Evolutionary conservation across 305 asterid genomes (phyloP), one percentile per base, ranked within the genome.

Genomic region (Salvia sclarea): DNA sequence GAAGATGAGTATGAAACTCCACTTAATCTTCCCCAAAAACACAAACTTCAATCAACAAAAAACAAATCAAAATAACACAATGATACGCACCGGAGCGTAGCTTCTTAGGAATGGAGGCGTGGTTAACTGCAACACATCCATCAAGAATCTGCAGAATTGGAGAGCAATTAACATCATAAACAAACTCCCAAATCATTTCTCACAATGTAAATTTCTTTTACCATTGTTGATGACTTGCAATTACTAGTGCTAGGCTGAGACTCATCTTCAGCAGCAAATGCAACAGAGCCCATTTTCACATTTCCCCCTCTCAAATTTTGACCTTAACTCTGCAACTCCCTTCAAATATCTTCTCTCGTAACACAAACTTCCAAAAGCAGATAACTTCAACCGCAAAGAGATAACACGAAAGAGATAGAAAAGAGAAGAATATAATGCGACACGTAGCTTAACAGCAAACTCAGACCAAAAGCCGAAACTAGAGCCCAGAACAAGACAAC

Each of bases 81-180:
- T 56, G n/a, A n/a, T 44, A 77, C 88, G 48, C 58, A 88, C 97
- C 93, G 61, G 97, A 87, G 10, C 97, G 87, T 35, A 76, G 66
- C 77, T 85, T 91, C 81, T 84, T 76, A 30, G 97, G 97, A 81
- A 91, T 90, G 25, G 83, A 75, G 66, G 83, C 78, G 68, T 79
- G 82, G 73, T 76, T 61, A 45, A 72, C 86, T 13, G 78, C 78
- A 70, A 61, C 78, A 72, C 86, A 38, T 25, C 81, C 91, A 63
- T 77, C 86, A 67, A 72, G 78, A 78, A 79, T 59, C 97, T 91
- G 91, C 86, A 82, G 55, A 66, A 64, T 55, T 8, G 61, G 16
- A 63, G 57, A 64, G 18, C 3, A 35, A 16, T 43, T 2, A 55
- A 43, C 18, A 53, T 33, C 17, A 33, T 11, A 52, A 24, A 44